Evolutionary conservation across 768 basidiomycete genomes (phyloP).

Genomic region (Leucocoprinus leucothites): DNA sequence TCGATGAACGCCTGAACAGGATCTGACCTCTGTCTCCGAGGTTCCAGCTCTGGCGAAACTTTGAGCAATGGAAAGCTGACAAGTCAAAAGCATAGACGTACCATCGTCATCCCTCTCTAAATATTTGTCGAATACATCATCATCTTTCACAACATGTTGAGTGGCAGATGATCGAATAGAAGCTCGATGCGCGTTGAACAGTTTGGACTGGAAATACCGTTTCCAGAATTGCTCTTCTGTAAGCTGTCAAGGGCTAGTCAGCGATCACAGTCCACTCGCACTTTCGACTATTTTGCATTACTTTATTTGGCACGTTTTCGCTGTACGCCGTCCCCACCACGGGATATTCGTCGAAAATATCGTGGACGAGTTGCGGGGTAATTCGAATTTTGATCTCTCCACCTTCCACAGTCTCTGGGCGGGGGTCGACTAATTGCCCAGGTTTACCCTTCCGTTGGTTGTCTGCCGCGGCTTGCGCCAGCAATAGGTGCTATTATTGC

Average conservation of each 20-base stretch:
- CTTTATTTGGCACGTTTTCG: conserved; percentile 89
- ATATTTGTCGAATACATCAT: conserved; percentile 94
- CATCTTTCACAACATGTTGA: conserved; percentile 84
- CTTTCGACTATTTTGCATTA: conserved; percentile 24
- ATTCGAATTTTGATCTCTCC: conserved; percentile 89
- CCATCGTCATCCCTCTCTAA: conserved; percentile 96
- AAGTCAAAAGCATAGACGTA: conserved; percentile 29
- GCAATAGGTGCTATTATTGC: conserved; percentile 60
- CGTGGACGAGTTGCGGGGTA: conserved; percentile 88
- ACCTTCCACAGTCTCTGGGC: conserved; percentile 78
- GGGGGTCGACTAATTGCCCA: conserved; percentile 84
- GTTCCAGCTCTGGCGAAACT: conserved; percentile 62
- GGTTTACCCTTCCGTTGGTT: conserved; percentile 77
- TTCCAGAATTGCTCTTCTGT: conserved; percentile 94
- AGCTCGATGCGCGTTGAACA: conserved; percentile 94
- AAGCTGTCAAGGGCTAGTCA: conserved; percentile 46
- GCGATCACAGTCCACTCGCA: conserved; percentile 11
- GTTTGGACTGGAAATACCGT: conserved; percentile 92
- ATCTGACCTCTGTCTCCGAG: conserved; percentile 63
- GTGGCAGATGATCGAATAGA: conserved; percentile 85
- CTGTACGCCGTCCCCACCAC: conserved; percentile 89
- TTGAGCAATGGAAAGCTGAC: conserved; percentile 1
- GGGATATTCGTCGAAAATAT: conserved; percentile 98
- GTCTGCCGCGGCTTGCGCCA: conserved; percentile 73
- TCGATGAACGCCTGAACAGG: conserved; percentile 77